Percentiles rank a stretch among this genome's conserved stretches.
phyloP scores from a whole-genome alignment of 2,329 filamentous ascomycete species.

The Berkeleyomyces basicola region DNA sequence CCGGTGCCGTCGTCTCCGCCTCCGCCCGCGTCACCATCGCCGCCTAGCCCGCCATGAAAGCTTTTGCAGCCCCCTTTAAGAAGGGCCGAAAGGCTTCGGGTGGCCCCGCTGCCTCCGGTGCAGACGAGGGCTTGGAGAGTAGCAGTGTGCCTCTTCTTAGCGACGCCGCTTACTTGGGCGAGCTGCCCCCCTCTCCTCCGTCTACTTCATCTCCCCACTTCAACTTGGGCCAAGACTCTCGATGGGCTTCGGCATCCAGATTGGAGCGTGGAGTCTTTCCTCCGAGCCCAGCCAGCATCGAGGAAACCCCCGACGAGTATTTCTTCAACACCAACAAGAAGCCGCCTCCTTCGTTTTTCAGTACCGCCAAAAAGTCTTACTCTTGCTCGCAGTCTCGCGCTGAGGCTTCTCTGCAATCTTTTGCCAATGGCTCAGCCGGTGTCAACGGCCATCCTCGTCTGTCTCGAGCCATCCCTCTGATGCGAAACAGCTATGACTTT shows the following conservation, averaged over 20 bases:
- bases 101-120: not conserved
- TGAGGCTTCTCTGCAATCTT: constrained; percentile 11
- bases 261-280: not conserved
- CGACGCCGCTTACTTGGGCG: not conserved
- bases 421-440: constrained; percentile 8
- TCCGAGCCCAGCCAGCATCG: not conserved
- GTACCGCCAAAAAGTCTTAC: constrained; percentile 7
- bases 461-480: constrained; percentile 38
- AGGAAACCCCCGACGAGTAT: constrained; percentile 6
- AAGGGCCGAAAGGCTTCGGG: constrained; percentile 7
- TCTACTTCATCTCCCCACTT: not conserved
- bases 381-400: constrained; percentile 9
- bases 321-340: constrained; percentile 9
- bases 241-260: not conserved
- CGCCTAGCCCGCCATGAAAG: constrained; percentile 7
- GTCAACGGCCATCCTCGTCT: constrained; percentile 23
- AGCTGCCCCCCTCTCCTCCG: not conserved
- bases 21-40: not conserved
- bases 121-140: constrained; percentile 5
- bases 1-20: not conserved
- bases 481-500: constrained; percentile 43
- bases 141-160: constrained; percentile 5
- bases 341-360: constrained; percentile 1
- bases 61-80: constrained; percentile 13
- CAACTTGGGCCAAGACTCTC: not conserved